phyloP scores from a whole-genome alignment of 192 early-diverging fungal species.

The Funneliformis geosporum region DNA sequence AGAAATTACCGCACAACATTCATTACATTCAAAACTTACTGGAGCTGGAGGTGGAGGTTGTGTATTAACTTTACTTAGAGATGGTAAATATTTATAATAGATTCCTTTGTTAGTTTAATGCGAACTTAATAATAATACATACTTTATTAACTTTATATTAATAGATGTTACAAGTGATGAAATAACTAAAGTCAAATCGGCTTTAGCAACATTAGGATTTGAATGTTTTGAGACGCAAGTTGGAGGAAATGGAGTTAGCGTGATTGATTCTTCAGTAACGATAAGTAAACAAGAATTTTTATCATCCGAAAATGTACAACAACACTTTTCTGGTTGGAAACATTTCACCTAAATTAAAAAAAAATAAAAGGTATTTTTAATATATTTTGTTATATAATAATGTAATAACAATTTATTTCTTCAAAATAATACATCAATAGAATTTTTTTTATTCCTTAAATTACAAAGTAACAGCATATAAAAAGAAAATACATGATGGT shows the following conservation, averaged over 20 bases:
- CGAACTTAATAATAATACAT: too few species aligned
- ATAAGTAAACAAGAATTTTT: conserved; percentile 16
- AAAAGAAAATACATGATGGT: neutral
- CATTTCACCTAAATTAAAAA: conserved; percentile 4
- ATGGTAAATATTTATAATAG: conserved; percentile 46
- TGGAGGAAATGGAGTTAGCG: conserved; percentile 20
- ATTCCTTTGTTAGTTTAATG: neutral
- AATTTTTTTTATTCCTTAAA: neutral
- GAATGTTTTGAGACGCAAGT: conserved; percentile 29
- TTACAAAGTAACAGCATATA: neutral
- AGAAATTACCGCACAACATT: conserved; percentile 57
- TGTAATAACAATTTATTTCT: too few species aligned
- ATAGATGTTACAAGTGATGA: neutral
- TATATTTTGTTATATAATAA: too few species aligned
- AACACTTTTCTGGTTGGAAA: neutral
- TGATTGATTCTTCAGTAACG: neutral
- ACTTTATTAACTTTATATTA: neutral
- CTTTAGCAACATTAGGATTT: neutral
- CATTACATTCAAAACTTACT: conserved; percentile 85
- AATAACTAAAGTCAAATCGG: neutral
- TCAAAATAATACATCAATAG: neutral
- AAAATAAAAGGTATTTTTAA: too few species aligned
- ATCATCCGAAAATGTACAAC: neutral
- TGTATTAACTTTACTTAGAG: conserved; percentile 75
- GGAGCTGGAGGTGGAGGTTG: conserved; percentile 99